Percentiles rank a stretch among this genome's conserved stretches.
These are phyloP conservation scores for Penicillium daleae DNA, from an alignment of 495 filamentous ascomycete genomes.

Conservation along the genomic window DNA sequence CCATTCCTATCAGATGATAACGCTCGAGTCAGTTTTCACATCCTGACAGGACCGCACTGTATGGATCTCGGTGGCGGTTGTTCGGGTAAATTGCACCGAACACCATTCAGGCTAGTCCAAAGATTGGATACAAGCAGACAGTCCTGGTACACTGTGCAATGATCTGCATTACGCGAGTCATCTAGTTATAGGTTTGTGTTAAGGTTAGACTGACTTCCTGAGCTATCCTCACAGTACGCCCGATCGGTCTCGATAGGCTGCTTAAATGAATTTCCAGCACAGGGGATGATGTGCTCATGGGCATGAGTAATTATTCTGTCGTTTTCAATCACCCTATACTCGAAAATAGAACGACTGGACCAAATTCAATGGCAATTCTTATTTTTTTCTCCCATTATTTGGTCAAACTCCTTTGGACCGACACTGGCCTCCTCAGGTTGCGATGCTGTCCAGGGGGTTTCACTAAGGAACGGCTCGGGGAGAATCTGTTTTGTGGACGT, in stretches of 20 bases:
- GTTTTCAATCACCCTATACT: not conserved
- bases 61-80: not conserved
- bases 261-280: not conserved
- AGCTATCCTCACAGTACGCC: not conserved
- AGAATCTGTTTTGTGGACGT: not conserved
- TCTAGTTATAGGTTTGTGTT: not conserved
- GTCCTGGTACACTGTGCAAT: not conserved
- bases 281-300: no score
- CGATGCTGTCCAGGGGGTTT: not conserved
- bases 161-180: not conserved
- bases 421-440: not conserved
- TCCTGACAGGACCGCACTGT: not conserved
- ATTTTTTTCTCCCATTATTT: no score
- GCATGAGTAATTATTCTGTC: not conserved
- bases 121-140: not conserved
- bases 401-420: not conserved
- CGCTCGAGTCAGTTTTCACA: not conserved
- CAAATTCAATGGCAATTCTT: no score
- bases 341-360: no score
- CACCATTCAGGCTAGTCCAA: not conserved
- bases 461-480: conserved; percentile 1
- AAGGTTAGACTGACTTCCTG: not conserved
- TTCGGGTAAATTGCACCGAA: conserved; percentile 9
- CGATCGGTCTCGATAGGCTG: not conserved
- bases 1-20: not conserved